Percentiles rank a stretch among this genome's conserved stretches.
Evolutionary conservation across 164 flowering plant species (phyloP).

Genomic region (Macadamia integrifolia): DNA sequence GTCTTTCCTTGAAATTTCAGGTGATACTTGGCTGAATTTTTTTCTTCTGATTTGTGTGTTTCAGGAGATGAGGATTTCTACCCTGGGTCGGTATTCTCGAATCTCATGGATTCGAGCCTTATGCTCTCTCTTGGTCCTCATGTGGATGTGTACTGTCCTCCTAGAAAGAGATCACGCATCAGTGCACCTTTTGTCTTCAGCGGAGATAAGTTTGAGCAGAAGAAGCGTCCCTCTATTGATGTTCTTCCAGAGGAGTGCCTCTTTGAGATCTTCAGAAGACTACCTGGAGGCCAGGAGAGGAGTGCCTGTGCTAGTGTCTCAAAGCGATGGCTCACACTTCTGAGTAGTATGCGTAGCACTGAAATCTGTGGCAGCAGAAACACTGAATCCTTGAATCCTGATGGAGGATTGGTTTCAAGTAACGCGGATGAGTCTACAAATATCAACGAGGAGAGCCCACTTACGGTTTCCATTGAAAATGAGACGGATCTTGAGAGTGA

Average conservation of each 20-base stretch:
- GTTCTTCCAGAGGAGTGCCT: constrained; percentile 77
- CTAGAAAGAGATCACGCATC: constrained; percentile 35
- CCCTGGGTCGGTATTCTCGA: constrained; percentile 18
- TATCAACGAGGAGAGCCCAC: constrained; percentile 6
- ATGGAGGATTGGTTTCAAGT: constrained; percentile 1
- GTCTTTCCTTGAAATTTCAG: not conserved
- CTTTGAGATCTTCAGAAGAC: constrained; percentile 63
- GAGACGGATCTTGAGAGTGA: constrained; percentile 31
- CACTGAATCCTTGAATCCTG: constrained; percentile 5
- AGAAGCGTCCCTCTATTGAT: constrained; percentile 48
- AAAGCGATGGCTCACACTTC: constrained; percentile 66
- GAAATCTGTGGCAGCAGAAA: constrained; percentile 27
- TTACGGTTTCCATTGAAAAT: not conserved
- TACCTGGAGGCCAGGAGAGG: constrained; percentile 51
- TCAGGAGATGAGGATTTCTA: constrained; percentile 30
- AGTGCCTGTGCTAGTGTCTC: constrained; percentile 67
- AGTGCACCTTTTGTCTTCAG: constrained; percentile 28
- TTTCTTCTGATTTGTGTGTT: not conserved
- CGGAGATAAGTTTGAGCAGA: constrained; percentile 27
- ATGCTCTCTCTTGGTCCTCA: constrained; percentile 22
- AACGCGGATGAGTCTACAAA: constrained; percentile 4
- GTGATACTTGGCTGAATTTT: not conserved
- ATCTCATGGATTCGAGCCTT: constrained; percentile 23
- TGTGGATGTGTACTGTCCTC: constrained; percentile 32
- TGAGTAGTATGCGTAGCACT: constrained; percentile 41